Conservation (phyloP, 306 rosid genomes). For the Herpetospermum pedunculosum region DNA sequence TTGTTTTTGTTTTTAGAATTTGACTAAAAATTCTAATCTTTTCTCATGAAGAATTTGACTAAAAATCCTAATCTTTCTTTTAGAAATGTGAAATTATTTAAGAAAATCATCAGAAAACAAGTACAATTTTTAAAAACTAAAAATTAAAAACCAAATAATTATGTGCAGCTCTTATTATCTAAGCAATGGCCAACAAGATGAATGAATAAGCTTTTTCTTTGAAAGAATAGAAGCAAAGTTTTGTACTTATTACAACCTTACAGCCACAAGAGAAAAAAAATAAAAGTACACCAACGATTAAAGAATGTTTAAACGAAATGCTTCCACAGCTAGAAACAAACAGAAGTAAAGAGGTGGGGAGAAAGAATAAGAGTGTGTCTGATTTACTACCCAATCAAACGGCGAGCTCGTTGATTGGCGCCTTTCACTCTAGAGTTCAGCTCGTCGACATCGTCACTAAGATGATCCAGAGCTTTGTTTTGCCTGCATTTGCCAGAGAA, state of each 20-base stretch:
- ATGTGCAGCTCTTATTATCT: not conserved
- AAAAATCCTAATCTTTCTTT: too few species aligned
- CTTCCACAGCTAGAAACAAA: conserved; percentile 3
- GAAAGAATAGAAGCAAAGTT: not conserved
- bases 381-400: conserved; percentile 35
- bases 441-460: conserved; percentile 63
- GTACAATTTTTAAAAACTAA: too few species aligned
- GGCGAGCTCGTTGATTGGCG: conserved; percentile 69
- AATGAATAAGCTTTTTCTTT: not conserved
- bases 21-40: too few species aligned
- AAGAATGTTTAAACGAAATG: conserved; percentile 2
- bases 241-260: not conserved
- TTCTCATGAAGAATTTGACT: too few species aligned
- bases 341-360: not conserved
- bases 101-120: too few species aligned
- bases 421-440: conserved; percentile 73
- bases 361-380: not conserved
- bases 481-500: conserved; percentile 48
- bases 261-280: not conserved
- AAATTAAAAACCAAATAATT: too few species aligned
- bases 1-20: too few species aligned
- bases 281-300: not conserved
- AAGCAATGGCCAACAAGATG: not conserved
- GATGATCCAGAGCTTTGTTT: conserved; percentile 81
- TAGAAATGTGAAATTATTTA: too few species aligned